phyloP scores from a whole-genome alignment of 176 grass and related monocot genomes.

The Dendrocalamus sinicus region DNA sequence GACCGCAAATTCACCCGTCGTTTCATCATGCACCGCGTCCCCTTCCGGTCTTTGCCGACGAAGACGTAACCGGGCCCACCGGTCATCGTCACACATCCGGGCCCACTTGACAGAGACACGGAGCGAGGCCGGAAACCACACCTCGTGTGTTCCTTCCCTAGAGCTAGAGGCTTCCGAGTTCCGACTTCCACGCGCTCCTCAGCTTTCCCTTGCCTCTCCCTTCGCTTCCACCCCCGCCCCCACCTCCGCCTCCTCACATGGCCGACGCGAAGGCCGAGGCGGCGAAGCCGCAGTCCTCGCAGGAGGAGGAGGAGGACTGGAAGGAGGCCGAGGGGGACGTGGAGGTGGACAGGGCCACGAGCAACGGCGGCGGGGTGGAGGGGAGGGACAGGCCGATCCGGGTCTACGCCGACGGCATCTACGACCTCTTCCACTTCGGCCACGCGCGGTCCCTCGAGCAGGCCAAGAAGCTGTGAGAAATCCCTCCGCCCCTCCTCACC shows the following conservation, averaged over 20 bases:
- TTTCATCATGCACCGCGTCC: neutral
- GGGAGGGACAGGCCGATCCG: conserved; percentile 65
- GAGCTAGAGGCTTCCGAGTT: neutral
- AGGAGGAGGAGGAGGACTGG: conserved; percentile 67
- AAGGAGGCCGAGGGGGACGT: conserved; percentile 58
- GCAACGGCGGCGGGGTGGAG: conserved; percentile 25
- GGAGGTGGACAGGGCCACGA: conserved; percentile 21
- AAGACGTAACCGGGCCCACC: neutral
- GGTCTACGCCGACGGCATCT: conserved; percentile 90
- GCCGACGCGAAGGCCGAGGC: conserved; percentile 53
- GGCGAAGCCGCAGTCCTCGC: conserved; percentile 48
- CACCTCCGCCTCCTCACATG: conserved; percentile 43
- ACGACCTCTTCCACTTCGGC: conserved; percentile 96
- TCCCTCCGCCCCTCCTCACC: neutral
- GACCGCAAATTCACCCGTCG: neutral
- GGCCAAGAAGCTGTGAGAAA: conserved; percentile 76
- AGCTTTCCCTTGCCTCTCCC: neutral
- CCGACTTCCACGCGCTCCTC: neutral
- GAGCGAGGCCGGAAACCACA: neutral
- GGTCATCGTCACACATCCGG: neutral
- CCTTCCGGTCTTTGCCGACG: neutral
- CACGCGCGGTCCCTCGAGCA: conserved; percentile 90
- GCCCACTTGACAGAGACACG: neutral
- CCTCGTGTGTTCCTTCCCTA: neutral
- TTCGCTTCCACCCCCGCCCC: neutral